Evolutionary conservation across 495 filamentous ascomycete species (phyloP).

Genomic region (Hypoxylon trugodes): DNA sequence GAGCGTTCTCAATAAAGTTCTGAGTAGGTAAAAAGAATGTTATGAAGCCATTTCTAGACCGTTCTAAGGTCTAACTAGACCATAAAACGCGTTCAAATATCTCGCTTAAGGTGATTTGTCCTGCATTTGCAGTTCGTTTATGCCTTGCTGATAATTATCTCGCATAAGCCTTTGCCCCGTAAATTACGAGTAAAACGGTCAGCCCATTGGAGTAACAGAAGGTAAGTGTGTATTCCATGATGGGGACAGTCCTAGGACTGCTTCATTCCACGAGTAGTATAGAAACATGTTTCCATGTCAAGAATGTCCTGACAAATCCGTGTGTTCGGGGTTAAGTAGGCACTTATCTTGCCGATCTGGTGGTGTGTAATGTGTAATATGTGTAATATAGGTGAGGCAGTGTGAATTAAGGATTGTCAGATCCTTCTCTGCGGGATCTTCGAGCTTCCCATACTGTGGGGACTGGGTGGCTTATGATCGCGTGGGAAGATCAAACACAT

Average conservation of each 20-base stretch:
- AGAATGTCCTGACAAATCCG: not conserved
- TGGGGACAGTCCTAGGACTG: not conserved
- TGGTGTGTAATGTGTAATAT: conserved; percentile 4
- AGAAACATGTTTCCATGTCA: conserved; percentile 19
- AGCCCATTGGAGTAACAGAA: not conserved
- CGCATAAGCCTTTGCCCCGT: conserved; percentile 14
- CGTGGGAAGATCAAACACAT: conserved; percentile 13
- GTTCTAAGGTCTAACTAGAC: conserved; percentile 12
- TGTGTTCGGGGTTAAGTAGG: not conserved
- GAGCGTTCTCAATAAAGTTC: not conserved
- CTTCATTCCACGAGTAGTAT: not conserved
- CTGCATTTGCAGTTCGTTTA: conserved; percentile 12
- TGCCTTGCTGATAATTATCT: conserved; percentile 7
- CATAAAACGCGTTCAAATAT: not conserved
- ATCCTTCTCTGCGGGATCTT: conserved; percentile 27
- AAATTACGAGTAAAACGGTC: conserved; percentile 3
- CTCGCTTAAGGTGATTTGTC: conserved; percentile 13
- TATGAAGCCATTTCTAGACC: conserved; percentile 20
- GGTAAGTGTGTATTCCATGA: not conserved
- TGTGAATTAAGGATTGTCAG: conserved; percentile 17
- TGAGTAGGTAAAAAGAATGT: not conserved
- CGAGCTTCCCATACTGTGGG: conserved; percentile 2
- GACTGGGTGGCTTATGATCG: not conserved
- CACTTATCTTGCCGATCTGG: too few species aligned
- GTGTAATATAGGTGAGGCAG: conserved; percentile 15